Evolutionary conservation across 176 grass and related monocot genomes (phyloP).

Genomic region (Chrysopogon serrulatus): DNA sequence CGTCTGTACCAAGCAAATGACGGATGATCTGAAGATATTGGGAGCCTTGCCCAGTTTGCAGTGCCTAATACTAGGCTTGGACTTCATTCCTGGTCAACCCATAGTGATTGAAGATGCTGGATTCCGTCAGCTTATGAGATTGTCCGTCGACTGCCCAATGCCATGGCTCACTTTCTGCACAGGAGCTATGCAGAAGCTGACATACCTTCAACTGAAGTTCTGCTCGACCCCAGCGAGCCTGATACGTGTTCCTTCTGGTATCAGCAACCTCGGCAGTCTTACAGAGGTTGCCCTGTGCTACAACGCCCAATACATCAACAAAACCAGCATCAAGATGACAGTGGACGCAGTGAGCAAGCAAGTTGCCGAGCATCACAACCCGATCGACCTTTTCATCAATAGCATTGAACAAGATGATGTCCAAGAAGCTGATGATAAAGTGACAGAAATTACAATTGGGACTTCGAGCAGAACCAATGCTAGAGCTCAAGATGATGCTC

Average conservation of each 20-base stretch:
- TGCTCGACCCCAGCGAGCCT: neutral
- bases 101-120: neutral
- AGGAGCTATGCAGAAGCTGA: neutral
- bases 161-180: neutral
- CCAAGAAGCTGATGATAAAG: too few species aligned
- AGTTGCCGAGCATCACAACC: too few species aligned
- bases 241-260: neutral
- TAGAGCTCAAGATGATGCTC: too few species aligned
- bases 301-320: too few species aligned
- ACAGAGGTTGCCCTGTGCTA: too few species aligned
- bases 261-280: too few species aligned
- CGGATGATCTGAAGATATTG: neutral
- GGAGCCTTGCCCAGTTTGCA: accelerated
- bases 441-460: too few species aligned
- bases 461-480: too few species aligned
- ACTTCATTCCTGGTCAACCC: neutral
- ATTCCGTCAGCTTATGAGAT: neutral
- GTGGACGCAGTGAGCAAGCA: too few species aligned
- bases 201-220: neutral
- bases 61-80: neutral
- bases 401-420: too few species aligned
- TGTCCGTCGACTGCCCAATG: neutral
- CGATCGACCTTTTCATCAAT: too few species aligned
- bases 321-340: too few species aligned
- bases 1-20: neutral